These are phyloP conservation scores for Saturnispora sekii DNA, from an alignment of 805 yeast species.

Conservation along the genomic window DNA sequence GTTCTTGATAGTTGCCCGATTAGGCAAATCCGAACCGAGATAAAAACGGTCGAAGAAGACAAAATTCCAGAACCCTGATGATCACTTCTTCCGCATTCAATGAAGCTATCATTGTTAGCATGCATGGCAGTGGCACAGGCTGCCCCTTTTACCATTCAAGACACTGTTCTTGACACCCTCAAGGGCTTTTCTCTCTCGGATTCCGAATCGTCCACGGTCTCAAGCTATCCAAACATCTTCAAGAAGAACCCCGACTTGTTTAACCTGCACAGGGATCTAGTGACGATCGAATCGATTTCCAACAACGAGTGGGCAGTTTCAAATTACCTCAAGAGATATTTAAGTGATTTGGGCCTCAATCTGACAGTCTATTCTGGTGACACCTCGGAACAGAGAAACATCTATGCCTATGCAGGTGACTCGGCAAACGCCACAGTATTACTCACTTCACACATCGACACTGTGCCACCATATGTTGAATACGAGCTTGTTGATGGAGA, in stretches of 20 bases:
- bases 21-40: constrained; percentile 1
- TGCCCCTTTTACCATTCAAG: neutral
- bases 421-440: constrained; percentile 35
- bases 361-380: constrained; percentile 16
- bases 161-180: no score
- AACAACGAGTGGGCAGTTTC: constrained; percentile 31
- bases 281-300: constrained; percentile 29
- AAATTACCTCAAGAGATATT: constrained; percentile 29
- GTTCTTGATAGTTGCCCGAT: neutral
- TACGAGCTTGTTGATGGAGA: constrained; percentile 29
- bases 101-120: no score
- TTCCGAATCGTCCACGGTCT: neutral
- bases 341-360: constrained; percentile 48
- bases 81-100: no score
- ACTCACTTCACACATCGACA: constrained; percentile 59
- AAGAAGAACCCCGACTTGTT: constrained; percentile 16
- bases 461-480: constrained; percentile 58
- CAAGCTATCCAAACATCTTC: constrained; percentile 5
- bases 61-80: no score
- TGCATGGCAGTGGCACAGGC: neutral
- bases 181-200: no score
- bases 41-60: no score
- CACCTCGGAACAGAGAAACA: constrained; percentile 20
- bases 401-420: constrained; percentile 46
- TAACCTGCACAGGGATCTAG: constrained; percentile 27